These are phyloP conservation scores for Phtheirospermum japonicum DNA, from an alignment of 257 asterid species.

Conservation along the genomic window DNA sequence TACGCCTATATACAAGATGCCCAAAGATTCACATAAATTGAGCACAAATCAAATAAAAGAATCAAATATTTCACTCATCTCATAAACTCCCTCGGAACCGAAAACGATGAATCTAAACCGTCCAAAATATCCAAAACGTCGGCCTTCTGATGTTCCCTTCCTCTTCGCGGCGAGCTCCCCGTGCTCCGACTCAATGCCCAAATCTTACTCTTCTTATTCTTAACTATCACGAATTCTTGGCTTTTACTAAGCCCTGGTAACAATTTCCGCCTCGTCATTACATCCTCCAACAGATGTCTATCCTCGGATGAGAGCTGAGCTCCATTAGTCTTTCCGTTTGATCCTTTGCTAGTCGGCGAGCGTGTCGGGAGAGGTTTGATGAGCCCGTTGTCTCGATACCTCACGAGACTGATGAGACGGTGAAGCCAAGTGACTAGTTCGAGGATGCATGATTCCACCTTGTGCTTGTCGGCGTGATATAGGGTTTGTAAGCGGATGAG, in stretches of 20 bases:
- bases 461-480: conserved; percentile 76
- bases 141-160: conserved; percentile 36
- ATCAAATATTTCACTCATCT: background rate
- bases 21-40: background rate
- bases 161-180: conserved; percentile 66
- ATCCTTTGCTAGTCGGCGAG: conserved; percentile 59
- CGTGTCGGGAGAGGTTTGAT: conserved; percentile 44
- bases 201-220: conserved; percentile 39
- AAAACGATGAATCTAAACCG: conserved; percentile 64
- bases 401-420: conserved; percentile 61
- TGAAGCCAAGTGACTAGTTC: conserved; percentile 85
- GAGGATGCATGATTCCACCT: conserved; percentile 67
- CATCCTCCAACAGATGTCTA: conserved; percentile 63
- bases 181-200: conserved; percentile 67
- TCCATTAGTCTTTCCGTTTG: conserved; percentile 19
- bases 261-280: conserved; percentile 56
- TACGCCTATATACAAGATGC: background rate
- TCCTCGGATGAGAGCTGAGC: conserved; percentile 66
- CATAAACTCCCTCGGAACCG: conserved; percentile 22
- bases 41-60: background rate
- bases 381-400: conserved; percentile 59
- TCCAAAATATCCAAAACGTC: conserved; percentile 76
- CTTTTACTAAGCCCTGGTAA: conserved; percentile 76
- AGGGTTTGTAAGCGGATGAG: conserved; percentile 83
- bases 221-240: conserved; percentile 58